Evolutionary conservation across 768 basidiomycete species (phyloP).

Genomic region (Pleurotus citrinopileatus): DNA sequence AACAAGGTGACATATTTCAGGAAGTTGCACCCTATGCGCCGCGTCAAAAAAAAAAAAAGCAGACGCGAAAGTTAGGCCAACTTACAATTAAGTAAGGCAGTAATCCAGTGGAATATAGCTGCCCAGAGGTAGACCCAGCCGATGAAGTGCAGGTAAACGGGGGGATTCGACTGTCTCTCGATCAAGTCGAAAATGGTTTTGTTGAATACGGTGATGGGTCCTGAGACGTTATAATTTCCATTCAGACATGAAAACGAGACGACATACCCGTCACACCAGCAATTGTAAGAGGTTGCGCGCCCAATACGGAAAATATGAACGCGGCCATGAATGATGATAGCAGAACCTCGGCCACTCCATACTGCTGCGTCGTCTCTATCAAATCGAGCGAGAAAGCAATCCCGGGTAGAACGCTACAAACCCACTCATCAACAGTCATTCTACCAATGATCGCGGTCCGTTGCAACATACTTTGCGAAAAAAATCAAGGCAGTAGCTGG

Average conservation of each 20-base stretch:
- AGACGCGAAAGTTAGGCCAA: conserved; percentile 3
- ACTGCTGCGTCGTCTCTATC: conserved; percentile 86
- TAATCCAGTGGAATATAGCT: conserved; percentile 82
- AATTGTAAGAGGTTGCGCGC: conserved; percentile 89
- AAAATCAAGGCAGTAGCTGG: conserved; percentile 86
- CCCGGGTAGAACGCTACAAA: conserved; percentile 73
- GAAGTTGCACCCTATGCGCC: conserved; percentile 67
- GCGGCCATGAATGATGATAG: conserved; percentile 87
- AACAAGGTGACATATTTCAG: conserved; percentile 86
- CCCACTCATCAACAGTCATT: neutral
- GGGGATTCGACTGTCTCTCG: conserved; percentile 50
- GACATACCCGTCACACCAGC: conserved; percentile 80
- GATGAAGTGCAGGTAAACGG: conserved; percentile 80
- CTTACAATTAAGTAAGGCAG: conserved; percentile 75
- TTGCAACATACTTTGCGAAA: conserved; percentile 67
- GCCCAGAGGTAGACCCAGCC: conserved; percentile 95
- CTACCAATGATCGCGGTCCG: neutral
- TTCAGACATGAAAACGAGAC: neutral
- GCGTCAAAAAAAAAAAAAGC: no score
- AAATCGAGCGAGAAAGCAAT: conserved; percentile 91
- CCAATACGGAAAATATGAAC: conserved; percentile 81
- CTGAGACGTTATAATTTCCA: conserved; percentile 29
- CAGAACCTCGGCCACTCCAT: conserved; percentile 87
- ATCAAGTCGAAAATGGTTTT: conserved; percentile 85
- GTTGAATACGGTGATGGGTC: conserved; percentile 92